Percentiles rank a stretch among this genome's conserved stretches.
Conservation (phyloP, 2,329 filamentous ascomycete species). For the Aureobasidium mangrovei region DNA sequence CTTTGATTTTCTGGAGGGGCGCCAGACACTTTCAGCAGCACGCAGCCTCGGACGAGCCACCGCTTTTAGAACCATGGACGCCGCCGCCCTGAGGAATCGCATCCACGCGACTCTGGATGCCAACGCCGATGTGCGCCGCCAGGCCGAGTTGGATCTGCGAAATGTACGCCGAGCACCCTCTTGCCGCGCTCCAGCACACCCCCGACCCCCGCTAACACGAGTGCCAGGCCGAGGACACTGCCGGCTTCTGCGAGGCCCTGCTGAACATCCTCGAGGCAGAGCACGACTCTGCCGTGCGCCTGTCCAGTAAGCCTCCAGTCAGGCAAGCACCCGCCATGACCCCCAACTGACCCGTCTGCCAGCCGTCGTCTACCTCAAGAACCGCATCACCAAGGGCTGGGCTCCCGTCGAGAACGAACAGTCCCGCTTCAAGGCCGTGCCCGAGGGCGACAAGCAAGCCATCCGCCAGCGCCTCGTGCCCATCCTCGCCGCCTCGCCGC, state of each 20-base stretch:
- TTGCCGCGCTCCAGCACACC: not conserved
- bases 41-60: not conserved
- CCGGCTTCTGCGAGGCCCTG: conserved; percentile 83
- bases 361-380: conserved; percentile 98
- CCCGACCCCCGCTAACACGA: conserved; percentile 8
- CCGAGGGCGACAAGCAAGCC: conserved; percentile 79
- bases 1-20: conserved; percentile 5
- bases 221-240: conserved; percentile 72
- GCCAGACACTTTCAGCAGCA: not conserved
- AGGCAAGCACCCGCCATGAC: no score
- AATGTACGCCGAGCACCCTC: conserved; percentile 47
- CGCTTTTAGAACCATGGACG: conserved; percentile 53
- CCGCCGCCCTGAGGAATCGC: conserved; percentile 63
- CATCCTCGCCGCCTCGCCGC: conserved; percentile 66
- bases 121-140: conserved; percentile 64
- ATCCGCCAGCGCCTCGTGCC: conserved; percentile 85
- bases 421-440: conserved; percentile 56
- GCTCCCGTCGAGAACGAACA: conserved; percentile 57
- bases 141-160: conserved; percentile 74
- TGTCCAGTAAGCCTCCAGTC: conserved; percentile 64
- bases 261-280: conserved; percentile 85
- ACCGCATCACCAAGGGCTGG: conserved; percentile 92
- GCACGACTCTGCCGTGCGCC: conserved; percentile 72
- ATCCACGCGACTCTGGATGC: conserved; percentile 67
- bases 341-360: conserved; percentile 19